Evolutionary conservation across 2,329 filamentous ascomycete species (phyloP).

Genomic region (Pseudocercospora fijiensis): DNA sequence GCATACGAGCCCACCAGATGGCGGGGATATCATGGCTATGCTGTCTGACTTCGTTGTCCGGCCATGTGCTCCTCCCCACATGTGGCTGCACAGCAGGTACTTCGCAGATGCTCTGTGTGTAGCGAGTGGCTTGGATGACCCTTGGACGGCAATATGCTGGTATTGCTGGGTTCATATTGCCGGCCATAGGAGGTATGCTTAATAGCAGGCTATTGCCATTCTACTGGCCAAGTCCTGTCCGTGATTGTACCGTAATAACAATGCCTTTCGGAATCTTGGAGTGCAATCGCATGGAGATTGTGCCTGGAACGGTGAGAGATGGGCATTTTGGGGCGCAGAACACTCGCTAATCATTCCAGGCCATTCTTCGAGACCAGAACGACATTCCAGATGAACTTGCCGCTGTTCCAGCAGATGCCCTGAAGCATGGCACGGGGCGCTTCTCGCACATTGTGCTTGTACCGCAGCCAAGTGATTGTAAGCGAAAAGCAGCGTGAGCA

Average conservation of each 20-base stretch:
- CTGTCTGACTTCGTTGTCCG: background rate
- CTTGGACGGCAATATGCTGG: slow-evolving; percentile 11
- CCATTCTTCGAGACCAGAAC: slow-evolving; percentile 49
- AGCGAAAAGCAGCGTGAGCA: background rate
- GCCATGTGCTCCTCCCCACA: background rate
- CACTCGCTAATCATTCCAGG: slow-evolving; percentile 31
- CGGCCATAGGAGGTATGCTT: background rate
- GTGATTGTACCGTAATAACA: slow-evolving; percentile 8
- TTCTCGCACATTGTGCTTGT: slow-evolving; percentile 35
- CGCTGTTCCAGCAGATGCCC: slow-evolving; percentile 42
- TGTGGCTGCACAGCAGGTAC: slow-evolving; percentile 8
- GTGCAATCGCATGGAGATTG: slow-evolving; percentile 46
- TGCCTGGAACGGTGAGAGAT: slow-evolving; percentile 51
- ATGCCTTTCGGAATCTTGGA: slow-evolving; percentile 53
- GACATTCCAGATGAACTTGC: slow-evolving; percentile 51
- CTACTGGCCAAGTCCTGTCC: background rate
- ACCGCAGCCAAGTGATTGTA: slow-evolving; percentile 49
- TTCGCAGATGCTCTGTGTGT: slow-evolving; percentile 5
- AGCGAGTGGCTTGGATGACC: slow-evolving; percentile 4
- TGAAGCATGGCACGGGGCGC: slow-evolving; percentile 38
- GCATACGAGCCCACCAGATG: background rate
- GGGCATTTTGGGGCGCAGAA: background rate
- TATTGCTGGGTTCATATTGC: no score
- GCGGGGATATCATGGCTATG: background rate
- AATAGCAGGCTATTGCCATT: background rate